Evolutionary conservation across 2,329 filamentous ascomycete species (phyloP), one percentile per base, ranked within the genome.

Genomic region (Pseudogymnoascus sp.): DNA sequence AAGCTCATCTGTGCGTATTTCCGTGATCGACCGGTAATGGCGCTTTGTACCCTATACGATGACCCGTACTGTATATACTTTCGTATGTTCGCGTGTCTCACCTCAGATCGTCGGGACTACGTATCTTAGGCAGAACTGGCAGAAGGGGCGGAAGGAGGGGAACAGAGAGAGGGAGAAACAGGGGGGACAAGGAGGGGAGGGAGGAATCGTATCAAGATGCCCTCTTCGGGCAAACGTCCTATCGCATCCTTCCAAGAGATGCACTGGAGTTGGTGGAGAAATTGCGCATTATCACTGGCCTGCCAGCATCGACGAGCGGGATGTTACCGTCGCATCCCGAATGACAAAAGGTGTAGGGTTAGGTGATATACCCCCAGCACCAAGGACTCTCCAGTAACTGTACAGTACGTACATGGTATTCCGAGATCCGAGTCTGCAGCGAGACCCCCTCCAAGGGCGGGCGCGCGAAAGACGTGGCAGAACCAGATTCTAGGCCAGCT

Each of bases 41-140:
- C 39, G 39, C 39, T 43, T 43, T 43, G 39, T 43, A 43, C 38
- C 39, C n/a, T 43, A 43, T 43, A 43, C 39, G 39, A n/a, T 22
- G 39, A 43, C 25, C 39, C 39, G 12, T 8, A n/a, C n/a, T n/a
- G n/a, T n/a, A n/a, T 43, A 43, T n/a, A 12, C 25, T 6, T 2
- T 25, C 39, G 20, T 25, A 25, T 11, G n/a, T n/a, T 43, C 39
- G 39, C 4, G 5, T 43, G 39, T 43, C 39, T 43, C 39, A 25
- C 12, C 4, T 43, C 11, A 43, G 39, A 43, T 43, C 39, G 39
- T 14, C 20, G 39, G 39, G 39, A 43, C 39, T 25, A 43, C 18
- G 11, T 43, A 22, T 25, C 39, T 43, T 43, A 25, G 39, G 20
- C 39, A 25, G 12, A 25, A 43, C 6, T 9, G 39, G 39, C 12